phyloP scores from a whole-genome alignment of 108 stramenopile species.

The Fragilariopsis cylindrus region DNA sequence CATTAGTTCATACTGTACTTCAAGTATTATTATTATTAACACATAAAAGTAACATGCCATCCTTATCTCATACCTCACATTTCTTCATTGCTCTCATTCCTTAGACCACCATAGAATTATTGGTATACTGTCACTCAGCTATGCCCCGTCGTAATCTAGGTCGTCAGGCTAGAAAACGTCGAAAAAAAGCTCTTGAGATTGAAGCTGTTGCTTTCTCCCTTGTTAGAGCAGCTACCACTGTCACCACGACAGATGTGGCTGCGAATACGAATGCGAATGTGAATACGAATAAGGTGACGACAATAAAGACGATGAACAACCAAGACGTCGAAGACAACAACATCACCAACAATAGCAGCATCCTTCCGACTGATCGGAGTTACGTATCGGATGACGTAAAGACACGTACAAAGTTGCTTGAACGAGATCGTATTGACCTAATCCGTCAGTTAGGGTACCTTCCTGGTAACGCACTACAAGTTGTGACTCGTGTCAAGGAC shows the following conservation, averaged over 20 bases:
- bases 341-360: not conserved
- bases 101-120: too few species aligned
- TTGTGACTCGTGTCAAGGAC: slow-evolving; percentile 46
- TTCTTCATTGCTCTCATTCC: too few species aligned
- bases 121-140: too few species aligned
- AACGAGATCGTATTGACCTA: slow-evolving; percentile 43
- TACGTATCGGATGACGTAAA: slow-evolving; percentile 25
- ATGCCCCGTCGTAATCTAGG: slow-evolving; percentile 27
- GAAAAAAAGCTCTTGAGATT: slow-evolving; percentile 39
- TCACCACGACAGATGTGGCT: too few species aligned
- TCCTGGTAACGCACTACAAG: slow-evolving; percentile 76
- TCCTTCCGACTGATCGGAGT: slow-evolving; percentile 42
- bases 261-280: not conserved
- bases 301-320: not conserved
- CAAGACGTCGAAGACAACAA: not conserved
- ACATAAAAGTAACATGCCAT: too few species aligned
- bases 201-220: slow-evolving; percentile 10
- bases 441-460: slow-evolving; percentile 70
- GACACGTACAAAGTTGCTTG: slow-evolving; percentile 3
- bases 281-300: not conserved
- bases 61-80: too few species aligned
- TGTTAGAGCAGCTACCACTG: slow-evolving; percentile 8
- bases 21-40: too few species aligned
- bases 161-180: slow-evolving; percentile 45
- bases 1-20: too few species aligned